phyloP scores from a whole-genome alignment of 2,329 filamentous ascomycete genomes.

The Epichloe uncinata region DNA sequence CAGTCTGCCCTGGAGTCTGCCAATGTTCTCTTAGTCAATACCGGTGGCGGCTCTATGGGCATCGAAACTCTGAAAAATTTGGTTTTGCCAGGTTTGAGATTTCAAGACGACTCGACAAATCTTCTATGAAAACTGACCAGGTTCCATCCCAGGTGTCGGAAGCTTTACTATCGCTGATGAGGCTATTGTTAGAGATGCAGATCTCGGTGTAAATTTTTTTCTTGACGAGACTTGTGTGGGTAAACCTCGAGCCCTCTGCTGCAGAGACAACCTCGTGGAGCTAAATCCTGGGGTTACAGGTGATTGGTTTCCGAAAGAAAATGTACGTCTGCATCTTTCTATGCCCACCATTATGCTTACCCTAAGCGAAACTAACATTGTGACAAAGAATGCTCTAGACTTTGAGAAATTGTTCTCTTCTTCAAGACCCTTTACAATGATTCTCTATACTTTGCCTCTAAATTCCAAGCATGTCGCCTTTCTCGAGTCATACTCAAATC shows the following conservation, averaged over 20 bases:
- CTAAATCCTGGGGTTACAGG: slow-evolving; percentile 88
- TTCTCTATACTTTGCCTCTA: slow-evolving; percentile 42
- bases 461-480: slow-evolving; percentile 27
- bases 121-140: background rate
- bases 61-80: slow-evolving; percentile 93
- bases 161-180: slow-evolving; percentile 84
- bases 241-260: slow-evolving; percentile 64
- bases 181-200: slow-evolving; percentile 59
- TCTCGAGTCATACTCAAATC: slow-evolving; percentile 33
- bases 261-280: slow-evolving; percentile 65
- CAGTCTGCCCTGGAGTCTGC: slow-evolving; percentile 84
- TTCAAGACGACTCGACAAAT: slow-evolving; percentile 6
- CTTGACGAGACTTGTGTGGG: slow-evolving; percentile 68
- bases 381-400: slow-evolving; percentile 17
- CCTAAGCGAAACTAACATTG: slow-evolving; percentile 4
- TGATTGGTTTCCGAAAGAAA: slow-evolving; percentile 44
- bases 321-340: slow-evolving; percentile 12
- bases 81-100: slow-evolving; percentile 59
- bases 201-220: slow-evolving; percentile 96
- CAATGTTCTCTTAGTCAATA: slow-evolving; percentile 83
- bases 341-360: slow-evolving; percentile 1
- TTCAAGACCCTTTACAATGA: slow-evolving; percentile 34
- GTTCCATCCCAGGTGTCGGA: slow-evolving; percentile 54
- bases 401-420: slow-evolving; percentile 28
- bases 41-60: slow-evolving; percentile 72